These are phyloP conservation scores for Gentiana macrophylla DNA, from an alignment of 257 asterid genomes.

Conservation along the genomic window DNA sequence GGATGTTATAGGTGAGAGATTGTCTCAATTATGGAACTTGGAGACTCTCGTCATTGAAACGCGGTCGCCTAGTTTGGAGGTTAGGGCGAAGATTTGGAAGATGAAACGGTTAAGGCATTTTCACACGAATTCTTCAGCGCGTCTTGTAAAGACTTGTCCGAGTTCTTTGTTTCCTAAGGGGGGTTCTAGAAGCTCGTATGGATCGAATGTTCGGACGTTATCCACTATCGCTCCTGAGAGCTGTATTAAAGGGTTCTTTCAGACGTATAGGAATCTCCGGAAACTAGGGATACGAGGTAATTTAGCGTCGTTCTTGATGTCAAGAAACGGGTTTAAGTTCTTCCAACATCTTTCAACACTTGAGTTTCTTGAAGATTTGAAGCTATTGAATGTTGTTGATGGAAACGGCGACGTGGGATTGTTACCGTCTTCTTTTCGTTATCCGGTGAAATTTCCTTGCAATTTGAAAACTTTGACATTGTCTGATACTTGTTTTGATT, in stretches of 20 bases:
- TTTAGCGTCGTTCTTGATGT: background rate
- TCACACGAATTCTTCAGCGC: conserved; percentile 22
- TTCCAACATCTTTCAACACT: conserved; percentile 8
- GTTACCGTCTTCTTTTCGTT: conserved; percentile 12
- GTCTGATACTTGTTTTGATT: conserved; percentile 17
- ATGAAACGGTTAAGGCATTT: conserved; percentile 32
- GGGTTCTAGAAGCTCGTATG: background rate
- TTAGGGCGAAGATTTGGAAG: conserved; percentile 24
- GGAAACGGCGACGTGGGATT: background rate
- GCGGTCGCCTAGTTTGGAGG: background rate
- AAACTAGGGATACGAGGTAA: conserved; percentile 23
- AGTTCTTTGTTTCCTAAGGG: background rate
- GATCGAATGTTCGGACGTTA: conserved; percentile 26
- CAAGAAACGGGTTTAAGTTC: background rate
- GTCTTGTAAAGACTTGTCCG: background rate
- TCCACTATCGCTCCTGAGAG: conserved; percentile 16
- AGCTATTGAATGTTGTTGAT: conserved; percentile 19
- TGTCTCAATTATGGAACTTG: background rate
- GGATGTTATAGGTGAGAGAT: background rate
- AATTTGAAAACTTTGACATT: conserved; percentile 23
- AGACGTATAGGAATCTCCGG: conserved; percentile 7
- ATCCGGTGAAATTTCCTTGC: conserved; percentile 14
- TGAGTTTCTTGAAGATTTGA: conserved; percentile 22
- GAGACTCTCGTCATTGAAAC: background rate
- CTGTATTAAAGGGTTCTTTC: conserved; percentile 18